phyloP scores from a whole-genome alignment of 306 rosid species.

The Lathyrus aphaca region DNA sequence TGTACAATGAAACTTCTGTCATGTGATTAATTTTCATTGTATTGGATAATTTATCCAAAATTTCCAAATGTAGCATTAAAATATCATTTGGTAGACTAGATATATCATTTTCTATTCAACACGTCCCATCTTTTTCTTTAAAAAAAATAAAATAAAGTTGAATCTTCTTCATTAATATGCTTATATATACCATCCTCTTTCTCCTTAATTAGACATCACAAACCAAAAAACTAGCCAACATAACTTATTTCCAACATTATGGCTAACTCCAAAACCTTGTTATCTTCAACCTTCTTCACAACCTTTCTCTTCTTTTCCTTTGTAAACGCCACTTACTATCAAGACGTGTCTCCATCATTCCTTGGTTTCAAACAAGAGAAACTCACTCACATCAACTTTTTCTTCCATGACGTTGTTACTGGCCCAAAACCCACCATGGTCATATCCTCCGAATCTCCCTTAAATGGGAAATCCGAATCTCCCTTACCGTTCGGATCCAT shows the following conservation, averaged over 20 bases:
- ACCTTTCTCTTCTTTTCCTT: constrained; percentile 11
- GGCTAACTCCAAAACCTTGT: constrained; percentile 7
- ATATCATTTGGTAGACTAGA: too few relatives aligned
- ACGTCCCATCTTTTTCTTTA: too few relatives aligned
- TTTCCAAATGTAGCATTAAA: too few relatives aligned
- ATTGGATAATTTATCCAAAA: too few relatives aligned
- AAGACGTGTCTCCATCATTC: constrained; percentile 21
- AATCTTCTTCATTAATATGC: too few relatives aligned
- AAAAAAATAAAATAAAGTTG: too few relatives aligned
- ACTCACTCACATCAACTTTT: constrained; percentile 60
- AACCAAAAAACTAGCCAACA: not conserved
- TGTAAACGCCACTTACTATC: constrained; percentile 15
- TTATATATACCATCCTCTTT: not conserved
- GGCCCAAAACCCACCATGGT: constrained; percentile 44
- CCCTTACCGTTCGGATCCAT: constrained; percentile 52
- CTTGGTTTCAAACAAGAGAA: constrained; percentile 46
- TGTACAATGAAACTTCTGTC: too few relatives aligned
- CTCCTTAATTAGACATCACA: not conserved
- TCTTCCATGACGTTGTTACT: constrained; percentile 51
- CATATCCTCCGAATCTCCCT: constrained; percentile 37
- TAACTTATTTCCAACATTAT: not conserved
- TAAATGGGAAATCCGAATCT: constrained; percentile 23
- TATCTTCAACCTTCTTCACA: not conserved
- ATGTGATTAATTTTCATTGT: too few relatives aligned
- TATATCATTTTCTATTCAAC: too few relatives aligned